Conservation (phyloP, 2,329 filamentous ascomycete species). For the Teratosphaeria nubilosa region DNA sequence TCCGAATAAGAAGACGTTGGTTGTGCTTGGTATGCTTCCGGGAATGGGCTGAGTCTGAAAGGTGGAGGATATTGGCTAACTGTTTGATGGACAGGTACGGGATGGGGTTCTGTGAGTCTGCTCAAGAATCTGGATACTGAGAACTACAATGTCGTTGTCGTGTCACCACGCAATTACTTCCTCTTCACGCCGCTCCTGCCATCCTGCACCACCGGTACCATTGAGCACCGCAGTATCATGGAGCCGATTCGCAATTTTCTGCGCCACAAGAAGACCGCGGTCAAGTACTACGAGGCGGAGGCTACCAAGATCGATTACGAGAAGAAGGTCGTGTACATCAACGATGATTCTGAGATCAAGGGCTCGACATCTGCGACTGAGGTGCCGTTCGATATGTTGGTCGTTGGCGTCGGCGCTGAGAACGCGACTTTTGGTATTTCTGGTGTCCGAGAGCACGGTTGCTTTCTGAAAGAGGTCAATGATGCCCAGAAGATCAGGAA, state of each 20-base stretch:
- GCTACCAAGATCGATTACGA: constrained; percentile 91
- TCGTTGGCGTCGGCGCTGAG: constrained; percentile 92
- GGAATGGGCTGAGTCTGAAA: neutral
- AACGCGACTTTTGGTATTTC: constrained; percentile 97
- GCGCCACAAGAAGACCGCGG: constrained; percentile 83
- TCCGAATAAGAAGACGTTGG: constrained; percentile 89
- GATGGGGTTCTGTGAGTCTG: constrained; percentile 91
- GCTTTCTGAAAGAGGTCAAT: constrained; percentile 96
- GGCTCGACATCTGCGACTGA: constrained; percentile 72
- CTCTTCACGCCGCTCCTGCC: constrained; percentile 95
- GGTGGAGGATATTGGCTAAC: neutral
- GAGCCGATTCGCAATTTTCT: constrained; percentile 95
- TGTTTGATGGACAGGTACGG: constrained; percentile 56
- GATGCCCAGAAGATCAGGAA: constrained; percentile 95
- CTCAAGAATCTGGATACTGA: constrained; percentile 98
- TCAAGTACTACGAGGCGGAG: constrained; percentile 97
- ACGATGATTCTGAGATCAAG: constrained; percentile 88
- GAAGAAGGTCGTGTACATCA: constrained; percentile 77
- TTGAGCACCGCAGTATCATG: constrained; percentile 99
- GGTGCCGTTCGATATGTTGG: constrained; percentile 95
- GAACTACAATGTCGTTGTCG: constrained; percentile 93
- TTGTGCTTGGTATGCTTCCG: constrained; percentile 65
- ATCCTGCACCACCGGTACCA: constrained; percentile 92
- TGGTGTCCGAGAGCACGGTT: constrained; percentile 87
- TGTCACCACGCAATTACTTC: constrained; percentile 99